A percentile compares a stretch with the other conserved stretches of the same genome.
Conservation (phyloP, 192 early-diverging fungal genomes). For the Coemansia sp. region DNA sequence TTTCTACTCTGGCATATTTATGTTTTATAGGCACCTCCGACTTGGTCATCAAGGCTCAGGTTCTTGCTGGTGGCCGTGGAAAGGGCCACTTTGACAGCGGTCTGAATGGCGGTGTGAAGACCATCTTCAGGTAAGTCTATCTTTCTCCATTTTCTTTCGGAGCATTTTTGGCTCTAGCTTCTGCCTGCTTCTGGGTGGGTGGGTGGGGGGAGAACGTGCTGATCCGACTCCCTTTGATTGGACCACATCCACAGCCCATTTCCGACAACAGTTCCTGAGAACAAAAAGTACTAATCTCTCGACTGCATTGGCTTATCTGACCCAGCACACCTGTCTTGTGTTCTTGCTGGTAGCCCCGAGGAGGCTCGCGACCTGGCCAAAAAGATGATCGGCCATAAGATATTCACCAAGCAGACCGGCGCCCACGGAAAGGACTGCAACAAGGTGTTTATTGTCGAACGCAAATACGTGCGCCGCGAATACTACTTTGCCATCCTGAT, state of each 20-base stretch:
- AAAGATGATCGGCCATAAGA: slow-evolving; percentile 96
- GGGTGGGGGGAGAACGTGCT: slow-evolving; percentile 3
- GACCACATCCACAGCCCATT: not conserved
- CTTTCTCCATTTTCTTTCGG: not conserved
- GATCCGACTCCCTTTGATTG: not conserved
- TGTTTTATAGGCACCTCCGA: slow-evolving; percentile 58
- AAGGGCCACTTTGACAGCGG: slow-evolving; percentile 97
- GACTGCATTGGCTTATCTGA: slow-evolving; percentile 5
- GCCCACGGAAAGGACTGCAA: slow-evolving; percentile 92
- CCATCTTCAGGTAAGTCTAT: slow-evolving; percentile 80
- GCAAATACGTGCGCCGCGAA: slow-evolving; percentile 93
- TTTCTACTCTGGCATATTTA: not conserved
- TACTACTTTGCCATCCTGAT: slow-evolving; percentile 99
- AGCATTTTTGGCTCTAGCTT: not conserved
- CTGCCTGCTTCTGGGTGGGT: too few relatives aligned
- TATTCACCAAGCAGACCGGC: slow-evolving; percentile 99
- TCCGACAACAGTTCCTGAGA: not conserved
- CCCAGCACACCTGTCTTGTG: not conserved
- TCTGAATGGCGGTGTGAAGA: slow-evolving; percentile 93
- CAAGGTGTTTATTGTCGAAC: slow-evolving; percentile 93
- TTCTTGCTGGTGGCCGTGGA: slow-evolving; percentile 97
- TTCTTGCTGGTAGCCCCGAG: slow-evolving; percentile 61
- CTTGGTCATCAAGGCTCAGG: slow-evolving; percentile 83
- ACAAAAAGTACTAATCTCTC: not conserved
- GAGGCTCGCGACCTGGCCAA: slow-evolving; percentile 85